These are phyloP conservation scores for Daldinia sp. DNA, from an alignment of 2,329 filamentous ascomycete species.

Conservation along the genomic window DNA sequence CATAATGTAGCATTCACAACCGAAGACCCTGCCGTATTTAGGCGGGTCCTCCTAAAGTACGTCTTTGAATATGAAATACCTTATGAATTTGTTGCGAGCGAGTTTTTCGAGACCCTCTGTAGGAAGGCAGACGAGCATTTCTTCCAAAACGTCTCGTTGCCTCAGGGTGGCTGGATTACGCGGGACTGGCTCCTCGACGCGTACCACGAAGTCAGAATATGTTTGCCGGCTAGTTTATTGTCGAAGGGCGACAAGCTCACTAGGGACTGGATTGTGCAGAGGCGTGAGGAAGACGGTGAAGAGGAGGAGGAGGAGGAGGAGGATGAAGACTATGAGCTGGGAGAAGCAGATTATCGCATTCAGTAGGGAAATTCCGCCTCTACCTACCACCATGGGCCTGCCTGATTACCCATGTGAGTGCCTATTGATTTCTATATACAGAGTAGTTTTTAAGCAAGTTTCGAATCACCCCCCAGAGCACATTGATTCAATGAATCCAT, in stretches of 20 bases:
- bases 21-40: background rate
- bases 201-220: background rate
- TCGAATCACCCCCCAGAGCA: too few relatives aligned
- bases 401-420: too few relatives aligned
- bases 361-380: too few relatives aligned
- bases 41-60: background rate
- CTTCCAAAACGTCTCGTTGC: background rate
- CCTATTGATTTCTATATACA: too few relatives aligned
- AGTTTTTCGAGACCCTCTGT: background rate
- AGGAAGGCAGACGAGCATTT: background rate
- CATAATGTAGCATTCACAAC: too few relatives aligned
- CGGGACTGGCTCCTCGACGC: background rate
- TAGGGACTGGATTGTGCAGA: background rate
- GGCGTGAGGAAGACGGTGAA: background rate
- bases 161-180: background rate
- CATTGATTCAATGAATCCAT: too few relatives aligned
- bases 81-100: background rate
- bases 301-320: background rate
- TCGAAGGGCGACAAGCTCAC: background rate
- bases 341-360: too few relatives aligned
- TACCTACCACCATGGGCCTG: too few relatives aligned
- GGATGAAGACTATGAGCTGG: too few relatives aligned
- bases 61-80: background rate
- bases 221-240: background rate
- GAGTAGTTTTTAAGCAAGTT: too few relatives aligned